Percentiles rank a stretch among this genome's conserved stretches.
phyloP scores from a whole-genome alignment of 345 rosid species.

The Sapria himalayana region DNA sequence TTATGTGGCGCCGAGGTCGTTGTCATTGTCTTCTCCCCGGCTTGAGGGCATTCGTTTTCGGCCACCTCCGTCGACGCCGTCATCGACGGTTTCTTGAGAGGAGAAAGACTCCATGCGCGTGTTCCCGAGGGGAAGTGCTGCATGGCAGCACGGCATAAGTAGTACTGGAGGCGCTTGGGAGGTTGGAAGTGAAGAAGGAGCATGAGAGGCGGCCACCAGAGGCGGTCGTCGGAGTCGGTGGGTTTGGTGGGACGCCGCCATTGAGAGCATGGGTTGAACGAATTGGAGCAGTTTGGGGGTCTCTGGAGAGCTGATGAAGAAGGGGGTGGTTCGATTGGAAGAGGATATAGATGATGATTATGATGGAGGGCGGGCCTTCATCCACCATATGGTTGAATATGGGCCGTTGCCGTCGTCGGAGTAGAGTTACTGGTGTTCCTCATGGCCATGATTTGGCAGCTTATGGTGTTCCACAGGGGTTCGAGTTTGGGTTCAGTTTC shows the following conservation, averaged over 20 bases:
- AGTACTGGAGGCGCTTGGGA: constrained; percentile 10
- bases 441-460: no score
- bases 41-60: constrained; percentile 46
- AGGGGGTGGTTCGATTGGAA: constrained; percentile 9
- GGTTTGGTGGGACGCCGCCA: constrained; percentile 7
- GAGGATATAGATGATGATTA: no score
- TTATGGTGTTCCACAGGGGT: no score
- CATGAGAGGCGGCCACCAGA: constrained; percentile 13
- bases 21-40: constrained; percentile 48
- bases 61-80: constrained; percentile 36
- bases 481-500: no score
- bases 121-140: background rate
- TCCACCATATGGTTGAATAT: no score
- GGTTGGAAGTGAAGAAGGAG: constrained; percentile 18
- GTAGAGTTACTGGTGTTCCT: no score
- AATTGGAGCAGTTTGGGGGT: constrained; percentile 13
- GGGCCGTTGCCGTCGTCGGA: no score
- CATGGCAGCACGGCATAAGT: constrained; percentile 5
- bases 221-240: constrained; percentile 12
- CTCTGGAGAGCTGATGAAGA: constrained; percentile 11
- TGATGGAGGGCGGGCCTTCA: no score
- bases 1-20: constrained; percentile 38
- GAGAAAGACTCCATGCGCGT: background rate
- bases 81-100: constrained; percentile 16
- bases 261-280: constrained; percentile 7